A percentile compares a stretch with the other conserved stretches of the same genome.
phyloP scores from a whole-genome alignment of 2,329 filamentous ascomycete species.

The Aureobasidium sp. region DNA sequence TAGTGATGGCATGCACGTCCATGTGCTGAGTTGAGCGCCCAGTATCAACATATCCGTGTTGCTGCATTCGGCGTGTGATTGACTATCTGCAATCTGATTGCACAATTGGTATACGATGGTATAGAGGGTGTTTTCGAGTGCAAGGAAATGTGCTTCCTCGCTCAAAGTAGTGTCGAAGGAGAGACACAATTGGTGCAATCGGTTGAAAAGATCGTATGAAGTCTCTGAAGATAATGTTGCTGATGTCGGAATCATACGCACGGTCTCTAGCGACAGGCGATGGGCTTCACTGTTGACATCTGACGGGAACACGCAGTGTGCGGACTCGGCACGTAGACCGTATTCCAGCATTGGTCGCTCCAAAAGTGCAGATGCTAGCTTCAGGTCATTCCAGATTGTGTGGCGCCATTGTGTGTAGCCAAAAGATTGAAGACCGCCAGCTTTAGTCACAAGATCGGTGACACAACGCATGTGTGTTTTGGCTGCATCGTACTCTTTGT shows the following conservation, averaged over 20 bases:
- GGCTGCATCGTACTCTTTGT: slow-evolving; percentile 13
- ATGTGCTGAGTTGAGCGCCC: slow-evolving; percentile 10
- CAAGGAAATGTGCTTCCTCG: slow-evolving; percentile 6
- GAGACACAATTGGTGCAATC: not conserved
- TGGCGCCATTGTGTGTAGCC: slow-evolving; percentile 14
- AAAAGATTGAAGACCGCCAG: slow-evolving; percentile 5
- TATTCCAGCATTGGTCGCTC: slow-evolving; percentile 11
- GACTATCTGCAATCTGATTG: slow-evolving; percentile 1
- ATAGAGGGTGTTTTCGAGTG: slow-evolving; percentile 7
- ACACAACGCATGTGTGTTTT: slow-evolving; percentile 13
- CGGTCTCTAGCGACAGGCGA: slow-evolving; percentile 3
- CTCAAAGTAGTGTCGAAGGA: slow-evolving; percentile 1
- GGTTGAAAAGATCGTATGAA: slow-evolving; percentile 10
- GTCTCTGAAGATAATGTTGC: not conserved
- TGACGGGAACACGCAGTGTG: not conserved
- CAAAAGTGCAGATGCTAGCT: slow-evolving; percentile 8
- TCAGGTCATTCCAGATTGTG: slow-evolving; percentile 13
- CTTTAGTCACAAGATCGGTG: not conserved
- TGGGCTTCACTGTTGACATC: slow-evolving; percentile 5
- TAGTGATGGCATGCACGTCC: slow-evolving; percentile 6
- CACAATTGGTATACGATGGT: slow-evolving; percentile 6
- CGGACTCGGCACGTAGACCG: not conserved
- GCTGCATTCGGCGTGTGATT: not conserved
- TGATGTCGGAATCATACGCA: slow-evolving; percentile 11
- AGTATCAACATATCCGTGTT: slow-evolving; percentile 10